Base-by-base conservation (phyloP, 257 asterid species). In the Penstemon davidsonii region DNA sequence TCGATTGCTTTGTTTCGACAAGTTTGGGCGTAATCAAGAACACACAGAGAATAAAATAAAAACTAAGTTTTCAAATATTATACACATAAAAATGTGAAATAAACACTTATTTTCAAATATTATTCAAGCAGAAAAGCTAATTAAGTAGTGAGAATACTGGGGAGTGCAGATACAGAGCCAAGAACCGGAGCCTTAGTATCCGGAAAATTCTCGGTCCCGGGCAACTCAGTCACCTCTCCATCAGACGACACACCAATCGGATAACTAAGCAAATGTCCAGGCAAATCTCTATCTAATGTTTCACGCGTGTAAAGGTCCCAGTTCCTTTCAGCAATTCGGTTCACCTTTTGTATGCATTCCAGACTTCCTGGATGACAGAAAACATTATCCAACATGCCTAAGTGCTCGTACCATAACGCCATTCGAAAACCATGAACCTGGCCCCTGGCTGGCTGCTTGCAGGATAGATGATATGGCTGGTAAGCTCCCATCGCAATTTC, bases 401-500 rank as follows among this genome's bases (percentile, higher is more conserved):
- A 9, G 51, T 76, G 78, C 59, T 76, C 81, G 65, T 76, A 76
- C 81, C 81, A 76, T 39, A 76, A 19, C 7, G 81, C 78, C 81
- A 76, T 76, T 5, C 81, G 57, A 4, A 76, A 76, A 7, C 81
- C 81, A 40, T 76, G 54, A 38, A 76, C 55, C 41, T 67, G 68
- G 0, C 81, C 81, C 37, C 78, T 76, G 0, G 78, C 81, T 5
- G 81, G 71, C 50, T 62, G 55, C 69, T 56, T 76, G 67, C 74
- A 53, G 0, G 81, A 67, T 0, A 76, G 54, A 25, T 76, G 81
- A 36, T 76, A 62, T 15, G 81, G 81, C 33, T 72, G 81, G 64
- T 71, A 76, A 1, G 75, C 81, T 50, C 81, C 81, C 81, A 76
- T 76, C 0, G 81, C 81, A 2, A 76, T 76, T 33, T 76, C 81